A percentile compares a stretch with the other conserved stretches of the same genome.
These are phyloP conservation scores for Ceratocystiopsis brevicomis DNA, from an alignment of 2,329 filamentous ascomycete genomes.

Conservation along the genomic window DNA sequence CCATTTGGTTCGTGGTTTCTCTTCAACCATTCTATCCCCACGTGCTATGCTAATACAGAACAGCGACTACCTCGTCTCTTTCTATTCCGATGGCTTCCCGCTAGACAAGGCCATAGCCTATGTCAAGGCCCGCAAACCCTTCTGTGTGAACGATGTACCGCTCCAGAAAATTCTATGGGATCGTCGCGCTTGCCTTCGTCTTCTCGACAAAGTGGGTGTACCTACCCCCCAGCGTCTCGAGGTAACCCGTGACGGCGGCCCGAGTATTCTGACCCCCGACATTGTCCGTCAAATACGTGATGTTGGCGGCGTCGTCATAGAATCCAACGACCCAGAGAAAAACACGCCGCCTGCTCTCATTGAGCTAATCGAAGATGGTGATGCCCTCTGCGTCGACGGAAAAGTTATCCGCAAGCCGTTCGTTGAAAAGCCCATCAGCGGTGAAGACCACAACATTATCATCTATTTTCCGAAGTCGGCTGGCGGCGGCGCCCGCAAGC, in stretches of 20 bases:
- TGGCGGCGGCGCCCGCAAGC: constrained; percentile 72
- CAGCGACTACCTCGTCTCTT: constrained; percentile 85
- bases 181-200: constrained; percentile 67
- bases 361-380: constrained; percentile 74
- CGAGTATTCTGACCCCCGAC: constrained; percentile 57
- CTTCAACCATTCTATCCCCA: constrained; percentile 2
- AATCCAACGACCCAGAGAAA: constrained; percentile 45
- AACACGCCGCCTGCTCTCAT: constrained; percentile 42
- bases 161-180: constrained; percentile 99
- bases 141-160: constrained; percentile 90
- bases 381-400: constrained; percentile 77
- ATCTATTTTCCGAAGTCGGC: constrained; percentile 85
- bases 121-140: constrained; percentile 78
- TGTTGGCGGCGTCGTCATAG: constrained; percentile 57
- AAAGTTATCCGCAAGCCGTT: constrained; percentile 73
- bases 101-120: constrained; percentile 95
- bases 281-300: constrained; percentile 64
- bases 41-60: constrained; percentile 10
- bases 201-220: constrained; percentile 77
- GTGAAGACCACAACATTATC: constrained; percentile 96
- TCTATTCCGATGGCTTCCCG: constrained; percentile 95
- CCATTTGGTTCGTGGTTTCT: constrained; percentile 44
- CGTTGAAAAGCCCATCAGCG: constrained; percentile 95
- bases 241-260: constrained; percentile 83
- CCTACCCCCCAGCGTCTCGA: constrained; percentile 78